Conservation (phyloP, 2,329 filamentous ascomycete genomes). For the Aureobasidium sp. region DNA sequence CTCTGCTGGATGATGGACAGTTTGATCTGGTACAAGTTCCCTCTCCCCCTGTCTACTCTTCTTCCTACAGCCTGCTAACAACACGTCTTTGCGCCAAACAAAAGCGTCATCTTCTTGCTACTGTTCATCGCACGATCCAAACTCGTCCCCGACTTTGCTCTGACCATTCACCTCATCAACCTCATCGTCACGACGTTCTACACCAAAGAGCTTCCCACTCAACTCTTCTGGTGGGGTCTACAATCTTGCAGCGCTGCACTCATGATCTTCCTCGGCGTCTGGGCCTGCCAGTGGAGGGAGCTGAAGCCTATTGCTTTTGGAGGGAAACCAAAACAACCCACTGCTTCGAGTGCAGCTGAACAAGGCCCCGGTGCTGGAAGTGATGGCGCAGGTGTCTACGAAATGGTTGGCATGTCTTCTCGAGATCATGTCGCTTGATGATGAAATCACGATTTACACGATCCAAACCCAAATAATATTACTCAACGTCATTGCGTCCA, state of each 20-base stretch:
- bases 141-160: conserved; percentile 87
- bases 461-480: background rate
- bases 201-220: conserved; percentile 65
- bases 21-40: conserved; percentile 49
- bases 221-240: conserved; percentile 79
- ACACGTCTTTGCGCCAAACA: background rate
- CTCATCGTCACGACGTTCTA: conserved; percentile 72
- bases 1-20: conserved; percentile 62
- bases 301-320: conserved; percentile 83
- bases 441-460: background rate
- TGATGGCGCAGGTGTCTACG: conserved; percentile 43
- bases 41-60: background rate
- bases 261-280: conserved; percentile 70
- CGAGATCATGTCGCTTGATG: no score
- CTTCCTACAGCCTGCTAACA: background rate
- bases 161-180: conserved; percentile 81
- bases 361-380: conserved; percentile 35
- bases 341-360: conserved; percentile 22
- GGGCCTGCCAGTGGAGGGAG: conserved; percentile 87
- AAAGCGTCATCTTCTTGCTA: conserved; percentile 74
- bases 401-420: conserved; percentile 42
- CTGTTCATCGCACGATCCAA: conserved; percentile 82
- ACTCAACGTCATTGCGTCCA: no score
- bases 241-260: conserved; percentile 54
- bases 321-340: conserved; percentile 38